Conservation (phyloP, 176 grass and related monocot species). For the Oryza meridionalis region DNA sequence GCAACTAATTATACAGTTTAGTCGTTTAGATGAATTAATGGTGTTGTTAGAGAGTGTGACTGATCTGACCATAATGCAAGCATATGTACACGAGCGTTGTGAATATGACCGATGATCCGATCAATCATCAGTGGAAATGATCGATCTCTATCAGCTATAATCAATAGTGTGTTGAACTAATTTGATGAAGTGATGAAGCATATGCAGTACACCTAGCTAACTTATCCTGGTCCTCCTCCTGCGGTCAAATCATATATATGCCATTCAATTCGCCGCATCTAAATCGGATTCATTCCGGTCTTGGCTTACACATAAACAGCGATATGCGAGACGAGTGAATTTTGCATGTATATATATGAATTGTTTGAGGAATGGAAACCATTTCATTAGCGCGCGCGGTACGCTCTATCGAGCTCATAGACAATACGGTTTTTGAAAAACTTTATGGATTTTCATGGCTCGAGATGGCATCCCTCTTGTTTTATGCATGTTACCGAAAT, state of each 20-base stretch:
- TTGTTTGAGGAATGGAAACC: too few relatives aligned
- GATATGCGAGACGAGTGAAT: too few relatives aligned
- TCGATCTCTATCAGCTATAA: slow-evolving; percentile 1
- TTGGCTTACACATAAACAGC: too few relatives aligned
- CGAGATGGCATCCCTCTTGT: too few relatives aligned
- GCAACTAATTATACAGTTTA: not conserved
- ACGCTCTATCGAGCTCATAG: too few relatives aligned
- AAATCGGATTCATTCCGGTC: too few relatives aligned
- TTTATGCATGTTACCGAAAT: too few relatives aligned
- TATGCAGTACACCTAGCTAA: not conserved
- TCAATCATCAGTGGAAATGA: not conserved
- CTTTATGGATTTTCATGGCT: too few relatives aligned
- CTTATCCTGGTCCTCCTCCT: too few relatives aligned
- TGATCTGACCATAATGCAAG: not conserved
- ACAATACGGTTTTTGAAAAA: too few relatives aligned
- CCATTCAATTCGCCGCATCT: not conserved
- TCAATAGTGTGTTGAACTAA: slow-evolving; percentile 20
- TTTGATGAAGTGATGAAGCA: not conserved
- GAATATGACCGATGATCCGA: not conserved
- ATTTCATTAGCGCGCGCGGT: too few relatives aligned
- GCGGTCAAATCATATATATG: not conserved
- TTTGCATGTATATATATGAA: too few relatives aligned
- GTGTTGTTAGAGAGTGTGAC: not conserved
- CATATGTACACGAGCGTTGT: not conserved
- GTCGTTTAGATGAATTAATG: not conserved